Base-by-base conservation (phyloP, 139 green algal genomes). In the Chlamydomonas incerta region DNA sequence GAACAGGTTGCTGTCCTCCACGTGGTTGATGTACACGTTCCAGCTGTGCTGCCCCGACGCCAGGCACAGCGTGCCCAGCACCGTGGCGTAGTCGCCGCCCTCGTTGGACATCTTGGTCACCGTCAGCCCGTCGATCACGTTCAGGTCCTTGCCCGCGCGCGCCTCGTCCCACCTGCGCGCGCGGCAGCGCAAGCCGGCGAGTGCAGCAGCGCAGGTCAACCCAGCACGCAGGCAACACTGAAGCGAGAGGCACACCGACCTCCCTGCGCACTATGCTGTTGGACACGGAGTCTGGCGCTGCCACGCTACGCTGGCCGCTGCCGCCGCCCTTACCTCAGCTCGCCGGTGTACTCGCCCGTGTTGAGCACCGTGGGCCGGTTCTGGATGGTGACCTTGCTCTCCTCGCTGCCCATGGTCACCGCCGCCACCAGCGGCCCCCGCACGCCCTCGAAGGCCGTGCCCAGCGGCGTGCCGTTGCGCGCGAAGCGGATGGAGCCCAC, bases 1-100 rank as follows among this genome's bases (percentile, higher is more conserved):
- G 77, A 94, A 94, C 29, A 94, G 73, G 85, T 94, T 94, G 81
- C 83, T 91, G 82, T 94, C 92, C 88, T 94, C 92, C 46, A 94
- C 92, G 80, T 94, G 92, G 88, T 94, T 94, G 88, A 94, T 89
- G 88, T 94, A 94, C 46, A 94, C 85, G 62, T 93, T 94, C 92
- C 92, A 94, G 55, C 83, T 87, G 85, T 94, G 92, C 90, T 94
- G 91, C 24, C 86, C 86, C 26, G 70, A 87, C 14, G 91, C 87
- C 18, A 94, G 71, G 86, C 91, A 92, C 28, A 94, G 86, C 21
- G 82, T 94, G 71, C 90, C 90, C 71, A 94, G 88, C 80, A 94
- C 90, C 5, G 90, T 94, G 14, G 90, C 90, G 67, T 94, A 94
- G 84, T 94, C 90, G 57, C 90, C 90, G 21, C 90, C 90, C 66